These are phyloP conservation scores for Moelleriella libera DNA, from an alignment of 2,329 filamentous ascomycete species.

Conservation along the genomic window DNA sequence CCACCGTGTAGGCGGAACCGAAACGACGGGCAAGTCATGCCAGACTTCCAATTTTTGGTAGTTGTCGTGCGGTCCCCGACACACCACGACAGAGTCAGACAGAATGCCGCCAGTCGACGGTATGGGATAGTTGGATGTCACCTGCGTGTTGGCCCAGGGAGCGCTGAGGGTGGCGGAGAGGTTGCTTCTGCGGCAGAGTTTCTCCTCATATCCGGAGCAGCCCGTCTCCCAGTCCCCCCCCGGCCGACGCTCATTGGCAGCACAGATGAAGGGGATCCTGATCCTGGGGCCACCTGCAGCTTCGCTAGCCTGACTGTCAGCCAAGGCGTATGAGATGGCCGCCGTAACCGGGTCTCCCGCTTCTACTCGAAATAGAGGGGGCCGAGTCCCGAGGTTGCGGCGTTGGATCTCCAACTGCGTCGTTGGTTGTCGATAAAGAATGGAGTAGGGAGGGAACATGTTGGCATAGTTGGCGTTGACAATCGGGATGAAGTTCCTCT, in stretches of 20 bases:
- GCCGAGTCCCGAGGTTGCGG: constrained; percentile 18
- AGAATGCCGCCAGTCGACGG: constrained; percentile 56
- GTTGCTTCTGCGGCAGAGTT: constrained; percentile 60
- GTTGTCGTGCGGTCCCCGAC: constrained; percentile 53
- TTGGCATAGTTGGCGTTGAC: constrained; percentile 42
- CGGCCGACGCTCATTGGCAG: constrained; percentile 61
- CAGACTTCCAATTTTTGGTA: constrained; percentile 44
- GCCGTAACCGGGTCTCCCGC: constrained; percentile 44
- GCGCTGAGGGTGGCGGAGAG: constrained; percentile 54
- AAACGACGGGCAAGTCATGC: constrained; percentile 55
- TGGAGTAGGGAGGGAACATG: constrained; percentile 43
- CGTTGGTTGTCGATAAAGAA: constrained; percentile 38
- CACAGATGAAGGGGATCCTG: constrained; percentile 52
- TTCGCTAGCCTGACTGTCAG: constrained; percentile 23
- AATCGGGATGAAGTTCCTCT: constrained; percentile 52
- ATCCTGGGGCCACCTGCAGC: constrained; percentile 17
- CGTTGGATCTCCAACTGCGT: constrained; percentile 27
- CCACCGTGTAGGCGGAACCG: constrained; percentile 56
- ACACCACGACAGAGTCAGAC: constrained; percentile 58
- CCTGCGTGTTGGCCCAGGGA: constrained; percentile 34
- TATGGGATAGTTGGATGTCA: constrained; percentile 52
- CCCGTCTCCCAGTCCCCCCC: constrained; percentile 70
- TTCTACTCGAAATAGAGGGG: constrained; percentile 35
- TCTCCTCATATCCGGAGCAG: constrained; percentile 40
- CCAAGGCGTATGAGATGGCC: constrained; percentile 39